Conservation (phyloP, 192 early-diverging fungal genomes). For the Linnemannia hyalina region DNA sequence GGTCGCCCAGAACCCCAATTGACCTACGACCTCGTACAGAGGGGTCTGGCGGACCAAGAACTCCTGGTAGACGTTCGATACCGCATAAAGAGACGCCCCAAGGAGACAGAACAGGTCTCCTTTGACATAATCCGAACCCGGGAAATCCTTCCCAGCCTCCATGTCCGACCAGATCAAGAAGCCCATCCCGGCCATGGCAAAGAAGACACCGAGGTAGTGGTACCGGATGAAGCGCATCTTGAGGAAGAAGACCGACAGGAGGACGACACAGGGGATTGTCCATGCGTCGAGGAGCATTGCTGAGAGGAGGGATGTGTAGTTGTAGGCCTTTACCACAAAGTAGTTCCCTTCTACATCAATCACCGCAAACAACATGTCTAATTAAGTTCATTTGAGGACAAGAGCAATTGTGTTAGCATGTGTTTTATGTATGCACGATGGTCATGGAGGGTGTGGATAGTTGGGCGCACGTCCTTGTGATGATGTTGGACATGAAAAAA, state of each 20-base stretch:
- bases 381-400: background rate
- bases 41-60: constrained; percentile 77
- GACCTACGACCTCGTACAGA: constrained; percentile 80
- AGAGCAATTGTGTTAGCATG: background rate
- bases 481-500: background rate
- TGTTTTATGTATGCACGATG: background rate
- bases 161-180: constrained; percentile 76
- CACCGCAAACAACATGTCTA: constrained; percentile 70
- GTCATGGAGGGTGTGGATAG: background rate
- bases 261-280: constrained; percentile 79
- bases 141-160: constrained; percentile 67
- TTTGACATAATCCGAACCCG: constrained; percentile 60
- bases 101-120: constrained; percentile 82
- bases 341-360: constrained; percentile 88
- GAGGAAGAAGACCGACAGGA: constrained; percentile 75
- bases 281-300: constrained; percentile 85
- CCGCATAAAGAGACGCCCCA: constrained; percentile 80
- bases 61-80: constrained; percentile 81
- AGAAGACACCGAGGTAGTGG: constrained; percentile 77
- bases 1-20: constrained; percentile 80
- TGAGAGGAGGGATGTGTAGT: constrained; percentile 80
- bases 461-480: background rate
- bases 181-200: constrained; percentile 79
- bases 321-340: constrained; percentile 83
- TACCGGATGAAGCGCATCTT: constrained; percentile 71